Evolutionary conservation across 2,329 filamentous ascomycete genomes (phyloP).

Genomic region (Sarocladium oryzae): DNA sequence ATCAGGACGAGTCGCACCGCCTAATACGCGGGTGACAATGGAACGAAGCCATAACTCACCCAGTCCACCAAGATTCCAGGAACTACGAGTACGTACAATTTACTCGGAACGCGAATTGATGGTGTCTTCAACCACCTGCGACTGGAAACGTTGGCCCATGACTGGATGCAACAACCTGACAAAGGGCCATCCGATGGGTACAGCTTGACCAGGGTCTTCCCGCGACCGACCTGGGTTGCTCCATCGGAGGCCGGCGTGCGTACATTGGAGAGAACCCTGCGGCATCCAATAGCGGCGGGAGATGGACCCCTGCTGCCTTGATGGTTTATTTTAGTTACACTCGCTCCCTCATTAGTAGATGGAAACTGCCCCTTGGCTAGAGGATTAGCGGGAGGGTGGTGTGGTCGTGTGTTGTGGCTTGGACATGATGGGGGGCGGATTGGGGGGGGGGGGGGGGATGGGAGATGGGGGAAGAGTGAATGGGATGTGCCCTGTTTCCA

Average conservation of each 20-base stretch:
- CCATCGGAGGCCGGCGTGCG: neutral
- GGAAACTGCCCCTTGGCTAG: neutral
- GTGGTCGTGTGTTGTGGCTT: neutral
- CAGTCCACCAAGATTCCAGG: too few species aligned
- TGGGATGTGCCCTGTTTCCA: neutral
- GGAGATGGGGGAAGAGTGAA: neutral
- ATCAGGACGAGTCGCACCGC: too few species aligned
- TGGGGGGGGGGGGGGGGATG: neutral
- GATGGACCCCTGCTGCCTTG: neutral
- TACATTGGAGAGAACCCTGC: neutral
- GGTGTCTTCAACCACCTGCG: too few species aligned
- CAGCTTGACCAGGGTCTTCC: neutral
- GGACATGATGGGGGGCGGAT: too few species aligned
- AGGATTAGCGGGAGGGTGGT: neutral
- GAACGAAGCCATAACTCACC: too few species aligned
- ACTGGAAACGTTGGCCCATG: too few species aligned
- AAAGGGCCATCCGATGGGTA: neutral
- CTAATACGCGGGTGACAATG: too few species aligned
- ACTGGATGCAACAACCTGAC: neutral
- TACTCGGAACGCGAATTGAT: too few species aligned
- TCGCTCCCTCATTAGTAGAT: neutral
- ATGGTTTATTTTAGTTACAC: neutral
- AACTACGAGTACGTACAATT: too few species aligned
- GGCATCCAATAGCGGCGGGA: neutral
- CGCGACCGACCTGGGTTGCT: neutral